These are phyloP conservation scores for Glycine latifolia DNA, from an alignment of 306 rosid species.

Conservation along the genomic window DNA sequence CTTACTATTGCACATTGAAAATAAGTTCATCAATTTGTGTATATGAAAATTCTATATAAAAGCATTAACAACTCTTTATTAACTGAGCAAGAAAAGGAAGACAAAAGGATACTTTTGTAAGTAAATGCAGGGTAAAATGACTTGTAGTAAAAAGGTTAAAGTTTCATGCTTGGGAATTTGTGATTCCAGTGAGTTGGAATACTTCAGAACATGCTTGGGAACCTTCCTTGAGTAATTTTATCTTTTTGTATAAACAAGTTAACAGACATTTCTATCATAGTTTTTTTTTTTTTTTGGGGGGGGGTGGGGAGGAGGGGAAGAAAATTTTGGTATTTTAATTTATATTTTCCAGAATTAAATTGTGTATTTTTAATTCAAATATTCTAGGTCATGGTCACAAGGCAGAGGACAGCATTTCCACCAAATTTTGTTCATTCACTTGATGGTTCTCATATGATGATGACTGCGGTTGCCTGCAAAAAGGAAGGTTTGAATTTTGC, in stretches of 20 bases:
- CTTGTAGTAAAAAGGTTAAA: neutral
- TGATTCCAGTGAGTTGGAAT: conserved; percentile 3
- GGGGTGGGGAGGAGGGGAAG: neutral
- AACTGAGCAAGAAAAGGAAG: neutral
- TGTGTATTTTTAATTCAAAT: conserved; percentile 25
- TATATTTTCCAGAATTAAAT: conserved; percentile 26
- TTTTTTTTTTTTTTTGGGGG: neutral
- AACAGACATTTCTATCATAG: conserved; percentile 26
- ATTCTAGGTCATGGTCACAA: conserved; percentile 71
- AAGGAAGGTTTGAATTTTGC: conserved; percentile 84
- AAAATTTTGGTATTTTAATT: neutral
- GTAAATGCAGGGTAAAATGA: neutral
- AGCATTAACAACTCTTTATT: neutral
- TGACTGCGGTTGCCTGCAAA: conserved; percentile 97
- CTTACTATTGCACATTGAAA: too few species aligned
- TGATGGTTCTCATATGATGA: conserved; percentile 99
- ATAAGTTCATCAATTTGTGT: too few species aligned
- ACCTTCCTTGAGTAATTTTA: neutral
- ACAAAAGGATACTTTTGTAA: neutral
- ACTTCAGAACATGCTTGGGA: neutral
- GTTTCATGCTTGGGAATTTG: neutral
- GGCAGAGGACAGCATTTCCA: conserved; percentile 94
- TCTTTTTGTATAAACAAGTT: conserved; percentile 11
- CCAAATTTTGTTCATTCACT: conserved; percentile 98
- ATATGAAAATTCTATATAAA: neutral